Evolutionary conservation across 1,284 basidiomycete species (phyloP).

Genomic region (Mycosarcoma mackinlayi): DNA sequence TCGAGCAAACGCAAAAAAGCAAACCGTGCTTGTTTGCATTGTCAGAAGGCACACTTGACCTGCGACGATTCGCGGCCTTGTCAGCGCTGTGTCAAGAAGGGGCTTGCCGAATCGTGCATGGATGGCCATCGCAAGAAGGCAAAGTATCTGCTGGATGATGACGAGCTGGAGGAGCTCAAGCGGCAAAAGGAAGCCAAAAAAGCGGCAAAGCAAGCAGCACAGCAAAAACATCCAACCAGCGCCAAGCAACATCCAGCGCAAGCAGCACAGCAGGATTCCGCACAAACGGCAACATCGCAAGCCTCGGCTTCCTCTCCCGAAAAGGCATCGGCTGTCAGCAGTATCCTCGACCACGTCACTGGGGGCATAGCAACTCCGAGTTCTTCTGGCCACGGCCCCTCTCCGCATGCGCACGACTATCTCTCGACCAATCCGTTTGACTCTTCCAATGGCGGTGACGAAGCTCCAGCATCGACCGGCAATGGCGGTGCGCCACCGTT

Average conservation of each 20-base stretch:
- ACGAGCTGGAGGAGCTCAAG: constrained; percentile 60
- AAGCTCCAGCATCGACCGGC: constrained; percentile 11
- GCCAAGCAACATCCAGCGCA: constrained; percentile 13
- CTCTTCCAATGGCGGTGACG: constrained; percentile 26
- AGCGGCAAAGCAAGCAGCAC: constrained; percentile 35
- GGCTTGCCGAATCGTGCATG: constrained; percentile 85
- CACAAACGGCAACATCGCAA: constrained; percentile 22
- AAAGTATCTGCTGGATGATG: constrained; percentile 77
- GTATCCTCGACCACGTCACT: constrained; percentile 40
- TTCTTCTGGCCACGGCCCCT: constrained; percentile 43
- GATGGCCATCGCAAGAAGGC: constrained; percentile 98
- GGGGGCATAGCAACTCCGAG: constrained; percentile 26
- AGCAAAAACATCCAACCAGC: constrained; percentile 9
- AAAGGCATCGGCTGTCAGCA: constrained; percentile 34
- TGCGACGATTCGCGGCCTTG: constrained; percentile 97
- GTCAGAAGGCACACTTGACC: constrained; percentile 92
- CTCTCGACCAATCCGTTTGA: constrained; percentile 47
- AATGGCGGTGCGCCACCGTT: constrained; percentile 19
- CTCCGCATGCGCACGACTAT: constrained; percentile 46
- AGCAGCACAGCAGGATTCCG: constrained; percentile 12
- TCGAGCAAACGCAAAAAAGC: constrained; percentile 77
- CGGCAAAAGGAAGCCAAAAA: constrained; percentile 53
- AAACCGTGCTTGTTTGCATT: constrained; percentile 89
- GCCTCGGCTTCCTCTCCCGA: constrained; percentile 16
- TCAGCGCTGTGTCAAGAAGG: constrained; percentile 92